Evolutionary conservation across 2,329 filamentous ascomycete genomes (phyloP), one percentile per base, ranked within the genome.

Genomic region (Exophiala mesophila): DNA sequence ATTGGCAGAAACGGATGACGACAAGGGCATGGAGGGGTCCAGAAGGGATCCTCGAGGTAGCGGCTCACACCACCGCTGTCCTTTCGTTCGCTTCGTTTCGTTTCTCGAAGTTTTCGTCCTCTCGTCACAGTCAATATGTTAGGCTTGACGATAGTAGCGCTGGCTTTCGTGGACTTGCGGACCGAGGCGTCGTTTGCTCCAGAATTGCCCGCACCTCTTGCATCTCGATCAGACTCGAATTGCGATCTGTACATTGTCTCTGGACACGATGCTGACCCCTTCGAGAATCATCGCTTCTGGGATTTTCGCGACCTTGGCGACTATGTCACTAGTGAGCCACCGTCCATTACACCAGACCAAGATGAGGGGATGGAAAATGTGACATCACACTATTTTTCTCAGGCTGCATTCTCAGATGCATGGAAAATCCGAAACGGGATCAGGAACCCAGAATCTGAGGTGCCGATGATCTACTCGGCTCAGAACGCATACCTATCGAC

Each of bases 281-380:
- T 75, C 52, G 64, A 69, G 34, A 64, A 73, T 56, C 68, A 74
- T 60, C 66, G 65, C 37, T 68, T 75, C 55, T 74, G 65, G 60
- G 71, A 74, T 56, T 74, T 74, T 50, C 69, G 71, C 18, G 59
- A 63, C 28, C 59, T 72, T 5, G 55, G 60, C 13, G 59, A 61
- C 32, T 57, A 57, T 34, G 49, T 44, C 37, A 44, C 39, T 7
- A 49, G 53, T 3, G 57, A 60, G 7, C 57, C 58, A 23, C 36
- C 55, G 18, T 44, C 61, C 41, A 17, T 37, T 42, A 5, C 39
- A 19, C 10, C 31, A 30, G 57, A 56, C 39, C 44, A 59, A 8
- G 36, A 47, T n/a, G 31, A 51, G 18, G 49, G 55, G 9, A 37
- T 47, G 12, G 47, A 53, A 46, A 5, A 36, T 34, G 24, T 31